Percentiles rank a stretch among this genome's conserved stretches.
These are phyloP conservation scores for Lactifluus rugatus DNA, from an alignment of 768 basidiomycete species.

Conservation along the genomic window DNA sequence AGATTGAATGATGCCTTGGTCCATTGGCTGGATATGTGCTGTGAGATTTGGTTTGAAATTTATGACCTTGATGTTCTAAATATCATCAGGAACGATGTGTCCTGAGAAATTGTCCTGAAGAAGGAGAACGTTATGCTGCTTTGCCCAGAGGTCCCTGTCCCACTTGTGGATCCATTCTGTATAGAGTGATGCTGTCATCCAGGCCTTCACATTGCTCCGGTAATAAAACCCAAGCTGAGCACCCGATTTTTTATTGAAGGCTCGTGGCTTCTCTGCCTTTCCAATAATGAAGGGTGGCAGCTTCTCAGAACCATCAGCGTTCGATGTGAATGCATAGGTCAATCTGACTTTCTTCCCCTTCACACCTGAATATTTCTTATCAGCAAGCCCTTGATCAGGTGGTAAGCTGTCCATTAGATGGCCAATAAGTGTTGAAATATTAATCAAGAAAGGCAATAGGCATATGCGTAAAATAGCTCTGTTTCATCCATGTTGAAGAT, in stretches of 20 bases:
- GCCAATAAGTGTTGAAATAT: neutral
- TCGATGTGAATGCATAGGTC: neutral
- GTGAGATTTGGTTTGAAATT: conserved; percentile 31
- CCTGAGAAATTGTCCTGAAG: conserved; percentile 28
- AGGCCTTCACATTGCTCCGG: neutral
- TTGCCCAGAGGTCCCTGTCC: neutral
- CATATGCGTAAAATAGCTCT: neutral
- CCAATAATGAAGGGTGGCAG: neutral
- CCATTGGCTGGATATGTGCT: conserved; percentile 29
- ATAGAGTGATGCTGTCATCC: neutral
- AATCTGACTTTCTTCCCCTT: neutral
- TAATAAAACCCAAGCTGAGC: conserved; percentile 25
- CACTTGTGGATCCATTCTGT: neutral
- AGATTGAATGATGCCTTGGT: conserved; percentile 23
- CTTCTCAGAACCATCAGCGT: neutral
- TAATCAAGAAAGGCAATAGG: no score
- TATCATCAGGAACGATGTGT: conserved; percentile 22
- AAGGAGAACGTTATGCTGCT: conserved; percentile 23
- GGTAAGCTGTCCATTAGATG: neutral
- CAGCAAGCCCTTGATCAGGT: neutral
- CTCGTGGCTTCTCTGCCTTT: neutral
- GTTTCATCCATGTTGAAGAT: conserved; percentile 2
- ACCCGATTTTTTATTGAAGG: conserved; percentile 24
- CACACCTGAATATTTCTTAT: neutral
- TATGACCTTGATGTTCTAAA: conserved; percentile 25